Conservation (phyloP, 2,329 filamentous ascomycete species). For the Nothophoma quercina region DNA sequence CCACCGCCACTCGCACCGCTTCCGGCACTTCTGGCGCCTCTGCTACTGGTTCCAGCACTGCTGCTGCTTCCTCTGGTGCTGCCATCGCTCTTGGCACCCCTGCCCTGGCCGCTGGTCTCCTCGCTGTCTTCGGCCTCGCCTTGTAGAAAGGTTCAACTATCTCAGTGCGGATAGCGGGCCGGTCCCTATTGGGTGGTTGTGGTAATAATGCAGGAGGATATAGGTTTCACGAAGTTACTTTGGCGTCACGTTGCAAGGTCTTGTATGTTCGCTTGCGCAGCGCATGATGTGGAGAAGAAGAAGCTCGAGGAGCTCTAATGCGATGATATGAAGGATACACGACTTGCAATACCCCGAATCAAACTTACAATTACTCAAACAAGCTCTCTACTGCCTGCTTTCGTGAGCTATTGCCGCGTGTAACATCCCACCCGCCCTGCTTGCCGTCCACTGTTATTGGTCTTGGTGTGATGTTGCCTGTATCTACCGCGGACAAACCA, state of each 20-base stretch:
- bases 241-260: constrained; percentile 24
- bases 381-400: background rate
- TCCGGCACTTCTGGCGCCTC: constrained; percentile 29
- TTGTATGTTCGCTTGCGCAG: constrained; percentile 35
- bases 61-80: constrained; percentile 46
- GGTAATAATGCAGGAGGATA: constrained; percentile 33
- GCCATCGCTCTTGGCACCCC: constrained; percentile 59
- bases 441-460: background rate
- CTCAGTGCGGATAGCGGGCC: constrained; percentile 29
- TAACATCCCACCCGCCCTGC: background rate
- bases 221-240: constrained; percentile 21
- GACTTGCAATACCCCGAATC: constrained; percentile 45
- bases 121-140: constrained; percentile 64
- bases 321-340: constrained; percentile 44
- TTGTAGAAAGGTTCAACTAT: constrained; percentile 55
- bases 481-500: background rate
- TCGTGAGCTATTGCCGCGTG: constrained; percentile 1
- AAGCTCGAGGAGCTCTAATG: constrained; percentile 41
- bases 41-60: constrained; percentile 38
- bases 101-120: constrained; percentile 60
- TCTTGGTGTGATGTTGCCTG: background rate
- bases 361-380: constrained; percentile 29
- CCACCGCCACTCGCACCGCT: constrained; percentile 19
- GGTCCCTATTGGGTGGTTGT: constrained; percentile 31
- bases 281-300: constrained; percentile 25